These are phyloP conservation scores for Cryptococcus wingfieldii DNA, from an alignment of 1,284 basidiomycete species.

Conservation along the genomic window DNA sequence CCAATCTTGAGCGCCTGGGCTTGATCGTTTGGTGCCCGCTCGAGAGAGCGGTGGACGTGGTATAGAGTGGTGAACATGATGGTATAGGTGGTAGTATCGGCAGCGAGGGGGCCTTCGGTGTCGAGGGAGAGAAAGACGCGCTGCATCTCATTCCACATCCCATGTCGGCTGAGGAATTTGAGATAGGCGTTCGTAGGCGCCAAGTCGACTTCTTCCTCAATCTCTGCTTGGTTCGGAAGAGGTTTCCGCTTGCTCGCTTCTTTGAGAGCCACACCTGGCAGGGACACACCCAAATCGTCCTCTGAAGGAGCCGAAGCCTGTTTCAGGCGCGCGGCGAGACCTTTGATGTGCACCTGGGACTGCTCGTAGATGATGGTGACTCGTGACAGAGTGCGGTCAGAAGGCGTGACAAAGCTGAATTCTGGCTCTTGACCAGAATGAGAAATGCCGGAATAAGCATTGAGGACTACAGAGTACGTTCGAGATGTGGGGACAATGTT, in stretches of 20 bases:
- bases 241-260: not conserved
- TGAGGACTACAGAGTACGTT: conserved; percentile 44
- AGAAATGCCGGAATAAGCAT: conserved; percentile 35
- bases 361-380: conserved; percentile 38
- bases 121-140: conserved; percentile 36
- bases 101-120: conserved; percentile 25
- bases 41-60: conserved; percentile 2
- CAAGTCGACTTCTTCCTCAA: conserved; percentile 20
- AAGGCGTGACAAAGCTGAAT: conserved; percentile 11
- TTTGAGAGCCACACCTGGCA: not conserved
- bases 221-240: not conserved
- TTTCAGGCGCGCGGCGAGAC: not conserved
- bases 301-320: not conserved
- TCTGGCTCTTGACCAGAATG: conserved; percentile 13
- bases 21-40: not conserved
- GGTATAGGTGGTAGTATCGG: conserved; percentile 39
- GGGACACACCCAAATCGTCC: not conserved
- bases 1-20: conserved; percentile 12
- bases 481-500: conserved; percentile 36
- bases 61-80: conserved; percentile 30
- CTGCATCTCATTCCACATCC: conserved; percentile 40
- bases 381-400: conserved; percentile 30
- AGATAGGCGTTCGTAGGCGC: conserved; percentile 45
- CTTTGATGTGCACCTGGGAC: conserved; percentile 29
- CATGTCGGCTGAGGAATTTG: conserved; percentile 36